Evolutionary conservation across 352 stramenopile species (phyloP), one percentile per base, ranked within the genome.

Genomic region (Phytophthora sp.): DNA sequence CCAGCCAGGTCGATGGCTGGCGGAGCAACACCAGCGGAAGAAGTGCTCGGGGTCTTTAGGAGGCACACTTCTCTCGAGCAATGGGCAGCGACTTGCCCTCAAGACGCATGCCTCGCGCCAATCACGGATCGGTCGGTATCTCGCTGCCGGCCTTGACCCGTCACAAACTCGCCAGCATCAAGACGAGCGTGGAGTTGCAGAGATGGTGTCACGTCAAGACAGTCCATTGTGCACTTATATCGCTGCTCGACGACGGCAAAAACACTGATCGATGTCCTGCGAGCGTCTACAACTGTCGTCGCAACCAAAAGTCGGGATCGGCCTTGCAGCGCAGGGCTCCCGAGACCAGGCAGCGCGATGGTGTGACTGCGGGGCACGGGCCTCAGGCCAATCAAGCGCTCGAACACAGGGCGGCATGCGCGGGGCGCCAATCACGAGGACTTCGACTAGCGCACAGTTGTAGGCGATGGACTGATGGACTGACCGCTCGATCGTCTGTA

Each of bases 1-100:
- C 54, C 55, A 66, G 55, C 42, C 62, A 66, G 53, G 34, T 12
- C 18, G 34, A 39, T 26, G 37, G 51, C 57, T 32, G n/a, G n/a
- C n/a, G n/a, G n/a, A n/a, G n/a, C n/a, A n/a, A 11, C 54, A 65
- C 62, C 57, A 72, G 38, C 51, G 58, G 58, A 68, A 67, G 50
- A 67, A 72, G 64, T 69, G 51, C 11, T 15, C 17, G 26, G 26
- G 58, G 64, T 68, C 64, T 43, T 13, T n/a, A 11, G 1, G 11
- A 13, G 17, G 4, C 44, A 35, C 28, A 53, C 54, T 51, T 15
- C 23, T 59, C n/a, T 34, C 31, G n/a, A 31, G 18, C n/a, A n/a
- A 62, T 21, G 15, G 17, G 26, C 31, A 52, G 11, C 45, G 53
- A 12, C 37, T 50, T 21, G 20, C 35, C 38, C 34, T 34, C 48